Percentiles rank a stretch among this genome's conserved stretches.
Conservation (phyloP, 2,329 filamentous ascomycete genomes). For the Alternaria triticimaculans region DNA sequence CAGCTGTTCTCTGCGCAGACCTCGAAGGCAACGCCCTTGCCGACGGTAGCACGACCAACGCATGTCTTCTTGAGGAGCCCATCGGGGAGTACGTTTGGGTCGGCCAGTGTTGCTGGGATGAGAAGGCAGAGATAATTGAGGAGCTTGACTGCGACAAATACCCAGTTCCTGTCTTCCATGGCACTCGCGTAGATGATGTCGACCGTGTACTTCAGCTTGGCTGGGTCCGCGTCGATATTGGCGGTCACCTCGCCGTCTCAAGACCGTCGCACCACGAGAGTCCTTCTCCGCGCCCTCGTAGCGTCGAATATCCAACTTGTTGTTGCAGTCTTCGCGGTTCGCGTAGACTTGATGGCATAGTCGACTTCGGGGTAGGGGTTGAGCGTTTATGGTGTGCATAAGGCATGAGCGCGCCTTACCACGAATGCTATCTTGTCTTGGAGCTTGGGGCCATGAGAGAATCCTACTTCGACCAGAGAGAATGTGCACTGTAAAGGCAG, state of each 20-base stretch:
- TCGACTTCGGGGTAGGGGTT: no score
- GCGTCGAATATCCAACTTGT: not conserved
- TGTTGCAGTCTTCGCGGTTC: not conserved
- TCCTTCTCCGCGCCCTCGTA: not conserved
- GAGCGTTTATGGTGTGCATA: no score
- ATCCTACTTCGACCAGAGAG: no score
- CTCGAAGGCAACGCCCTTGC: not conserved
- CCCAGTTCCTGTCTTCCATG: not conserved
- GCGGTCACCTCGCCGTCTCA: not conserved
- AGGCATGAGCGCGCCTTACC: no score
- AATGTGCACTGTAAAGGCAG: not conserved
- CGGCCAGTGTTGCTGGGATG: not conserved
- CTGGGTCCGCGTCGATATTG: not conserved
- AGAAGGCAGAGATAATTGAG: not conserved
- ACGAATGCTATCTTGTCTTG: no score
- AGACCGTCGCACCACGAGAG: not conserved
- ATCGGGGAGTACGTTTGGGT: not conserved
- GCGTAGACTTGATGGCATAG: no score
- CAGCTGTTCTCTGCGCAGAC: constrained; percentile 1
- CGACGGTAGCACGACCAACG: not conserved
- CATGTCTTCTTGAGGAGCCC: not conserved
- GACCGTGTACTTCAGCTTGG: not conserved
- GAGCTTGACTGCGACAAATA: not conserved
- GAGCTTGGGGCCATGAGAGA: no score
- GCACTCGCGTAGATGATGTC: not conserved